Percentiles rank a stretch among this genome's conserved stretches.
phyloP scores from a whole-genome alignment of 75 land plant species.

The Selaginella moellendorffii region DNA sequence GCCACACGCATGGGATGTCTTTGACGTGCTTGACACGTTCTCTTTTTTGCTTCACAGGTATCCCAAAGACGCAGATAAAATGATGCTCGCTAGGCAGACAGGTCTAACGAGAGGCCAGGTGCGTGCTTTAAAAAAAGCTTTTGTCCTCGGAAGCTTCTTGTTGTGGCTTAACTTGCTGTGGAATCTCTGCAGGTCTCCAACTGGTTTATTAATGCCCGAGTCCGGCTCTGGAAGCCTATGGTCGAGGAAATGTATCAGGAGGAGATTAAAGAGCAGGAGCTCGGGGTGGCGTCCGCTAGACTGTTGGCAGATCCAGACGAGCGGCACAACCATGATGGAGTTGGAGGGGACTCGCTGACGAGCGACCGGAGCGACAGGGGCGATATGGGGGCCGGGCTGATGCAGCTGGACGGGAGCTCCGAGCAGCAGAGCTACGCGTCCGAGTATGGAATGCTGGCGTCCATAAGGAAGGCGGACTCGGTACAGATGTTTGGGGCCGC shows the following conservation, averaged over 20 bases:
- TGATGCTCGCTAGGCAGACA: slow-evolving; percentile 79
- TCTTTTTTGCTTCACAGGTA: slow-evolving; percentile 48
- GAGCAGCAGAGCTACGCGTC: neutral
- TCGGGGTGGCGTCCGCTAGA: neutral
- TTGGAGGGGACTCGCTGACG: neutral
- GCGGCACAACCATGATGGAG: neutral
- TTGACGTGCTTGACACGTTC: neutral
- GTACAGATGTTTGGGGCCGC: too few species aligned
- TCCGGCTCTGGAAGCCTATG: slow-evolving; percentile 27
- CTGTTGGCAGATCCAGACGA: neutral
- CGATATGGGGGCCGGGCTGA: too few species aligned
- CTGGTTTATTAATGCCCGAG: slow-evolving; percentile 25
- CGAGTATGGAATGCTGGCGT: neutral
- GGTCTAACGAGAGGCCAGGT: slow-evolving; percentile 86
- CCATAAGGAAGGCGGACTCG: neutral
- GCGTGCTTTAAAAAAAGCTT: too few species aligned
- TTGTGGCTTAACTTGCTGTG: neutral
- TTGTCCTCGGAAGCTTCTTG: too few species aligned
- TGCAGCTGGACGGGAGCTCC: neutral
- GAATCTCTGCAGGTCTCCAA: slow-evolving; percentile 16
- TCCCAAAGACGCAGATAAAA: slow-evolving; percentile 90
- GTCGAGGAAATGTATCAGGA: slow-evolving; percentile 24
- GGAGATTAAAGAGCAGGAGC: slow-evolving; percentile 8
- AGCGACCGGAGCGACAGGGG: neutral
- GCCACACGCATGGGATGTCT: too few species aligned